Percentiles rank a stretch among this genome's conserved stretches.
Conservation (phyloP, 805 yeast genomes). For the Pichia nanzhaoensis region DNA sequence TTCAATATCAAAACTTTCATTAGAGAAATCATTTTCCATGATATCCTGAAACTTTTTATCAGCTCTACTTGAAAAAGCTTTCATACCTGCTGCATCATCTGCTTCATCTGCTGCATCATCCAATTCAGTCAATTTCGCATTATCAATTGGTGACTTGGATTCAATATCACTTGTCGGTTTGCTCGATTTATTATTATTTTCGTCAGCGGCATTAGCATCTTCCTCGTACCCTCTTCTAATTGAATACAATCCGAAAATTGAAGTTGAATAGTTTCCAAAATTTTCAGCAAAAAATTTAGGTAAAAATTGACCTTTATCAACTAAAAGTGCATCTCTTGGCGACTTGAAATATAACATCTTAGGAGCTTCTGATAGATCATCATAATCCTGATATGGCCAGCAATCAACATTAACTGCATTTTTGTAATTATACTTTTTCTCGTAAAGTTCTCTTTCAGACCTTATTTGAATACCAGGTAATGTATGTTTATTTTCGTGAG, state of each 20-base stretch:
- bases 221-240: constrained; percentile 43
- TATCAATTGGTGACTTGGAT: neutral
- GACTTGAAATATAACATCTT: constrained; percentile 27
- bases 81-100: neutral
- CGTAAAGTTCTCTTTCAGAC: constrained; percentile 24
- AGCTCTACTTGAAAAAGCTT: constrained; percentile 8
- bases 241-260: constrained; percentile 41
- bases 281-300: constrained; percentile 25
- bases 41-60: constrained; percentile 37
- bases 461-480: constrained; percentile 13
- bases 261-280: constrained; percentile 17
- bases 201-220: constrained; percentile 3
- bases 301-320: constrained; percentile 23
- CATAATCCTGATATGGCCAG: constrained; percentile 25
- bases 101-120: neutral
- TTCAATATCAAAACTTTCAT: constrained; percentile 37
- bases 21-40: constrained; percentile 43
- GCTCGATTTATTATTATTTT: constrained; percentile 6
- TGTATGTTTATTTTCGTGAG: constrained; percentile 2
- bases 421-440: constrained; percentile 12
- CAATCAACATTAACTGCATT: neutral
- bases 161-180: neutral
- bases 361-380: constrained; percentile 21
- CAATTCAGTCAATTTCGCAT: neutral
- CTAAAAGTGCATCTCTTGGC: constrained; percentile 19